Conservation (phyloP, 352 stramenopile species). For the Phytophthora foliorum region DNA sequence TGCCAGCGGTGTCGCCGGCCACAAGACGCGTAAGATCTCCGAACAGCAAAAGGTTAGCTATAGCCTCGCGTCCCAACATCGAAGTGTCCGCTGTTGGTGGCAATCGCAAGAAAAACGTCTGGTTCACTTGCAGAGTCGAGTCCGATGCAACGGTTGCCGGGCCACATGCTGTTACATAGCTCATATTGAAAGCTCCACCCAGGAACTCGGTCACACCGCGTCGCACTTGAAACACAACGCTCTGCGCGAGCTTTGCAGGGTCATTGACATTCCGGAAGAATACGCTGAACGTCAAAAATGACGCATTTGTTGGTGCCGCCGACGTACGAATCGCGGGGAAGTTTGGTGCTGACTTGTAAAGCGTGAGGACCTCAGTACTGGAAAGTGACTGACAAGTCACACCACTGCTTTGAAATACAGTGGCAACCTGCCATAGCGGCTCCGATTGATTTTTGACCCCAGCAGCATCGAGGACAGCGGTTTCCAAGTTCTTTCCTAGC, state of each 20-base stretch:
- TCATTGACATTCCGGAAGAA: slow-evolving; percentile 56
- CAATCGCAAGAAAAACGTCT: slow-evolving; percentile 49
- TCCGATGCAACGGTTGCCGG: slow-evolving; percentile 30
- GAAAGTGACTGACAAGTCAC: slow-evolving; percentile 28
- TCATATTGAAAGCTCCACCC: slow-evolving; percentile 35
- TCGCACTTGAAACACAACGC: slow-evolving; percentile 58
- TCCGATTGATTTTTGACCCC: slow-evolving; percentile 20
- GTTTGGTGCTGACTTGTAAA: slow-evolving; percentile 35
- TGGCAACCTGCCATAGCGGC: slow-evolving; percentile 26
- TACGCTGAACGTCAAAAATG: slow-evolving; percentile 53
- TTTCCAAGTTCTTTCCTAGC: slow-evolving; percentile 13
- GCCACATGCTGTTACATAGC: slow-evolving; percentile 33
- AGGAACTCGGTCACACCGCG: slow-evolving; percentile 56
- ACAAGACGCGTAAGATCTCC: slow-evolving; percentile 49
- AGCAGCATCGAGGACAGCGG: slow-evolving; percentile 12
- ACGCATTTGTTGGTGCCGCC: slow-evolving; percentile 2
- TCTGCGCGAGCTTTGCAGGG: slow-evolving; percentile 42
- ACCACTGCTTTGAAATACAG: slow-evolving; percentile 22
- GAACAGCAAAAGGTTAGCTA: slow-evolving; percentile 57
- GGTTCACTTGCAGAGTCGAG: slow-evolving; percentile 53
- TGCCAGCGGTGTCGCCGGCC: slow-evolving; percentile 14
- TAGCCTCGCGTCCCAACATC: slow-evolving; percentile 29
- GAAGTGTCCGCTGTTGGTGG: slow-evolving; percentile 25
- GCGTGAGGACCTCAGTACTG: slow-evolving; percentile 23
- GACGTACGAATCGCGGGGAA: slow-evolving; percentile 25